phyloP scores from a whole-genome alignment of 2,329 filamentous ascomycete genomes.

The Alternaria angustiovoidea region DNA sequence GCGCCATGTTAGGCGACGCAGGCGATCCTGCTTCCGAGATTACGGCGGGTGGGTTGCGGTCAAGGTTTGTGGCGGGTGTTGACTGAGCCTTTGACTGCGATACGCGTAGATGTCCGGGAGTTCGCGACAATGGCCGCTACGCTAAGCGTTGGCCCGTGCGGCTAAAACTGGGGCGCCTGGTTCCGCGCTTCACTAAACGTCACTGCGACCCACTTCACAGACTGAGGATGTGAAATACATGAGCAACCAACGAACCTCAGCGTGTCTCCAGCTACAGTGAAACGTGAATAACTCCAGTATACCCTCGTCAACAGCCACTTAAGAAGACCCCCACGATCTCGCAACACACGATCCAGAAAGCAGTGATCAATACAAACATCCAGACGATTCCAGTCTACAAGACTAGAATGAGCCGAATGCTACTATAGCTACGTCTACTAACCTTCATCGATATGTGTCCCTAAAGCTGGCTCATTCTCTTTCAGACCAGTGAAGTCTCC shows the following conservation, averaged over 20 bases:
- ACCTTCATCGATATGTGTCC: no score
- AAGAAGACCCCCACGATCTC: not conserved
- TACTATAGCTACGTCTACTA: no score
- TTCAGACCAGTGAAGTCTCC: no score
- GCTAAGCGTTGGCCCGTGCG: slow-evolving; percentile 7
- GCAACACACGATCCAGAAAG: no score
- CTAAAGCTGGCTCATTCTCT: no score
- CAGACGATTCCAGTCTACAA: no score
- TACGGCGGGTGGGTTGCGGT: slow-evolving; percentile 13
- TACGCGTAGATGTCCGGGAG: slow-evolving; percentile 17
- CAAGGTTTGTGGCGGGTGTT: slow-evolving; percentile 6
- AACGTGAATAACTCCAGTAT: rapidly evolving
- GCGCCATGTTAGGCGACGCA: slow-evolving; percentile 41
- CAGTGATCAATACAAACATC: no score
- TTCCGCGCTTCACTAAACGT: slow-evolving; percentile 15
- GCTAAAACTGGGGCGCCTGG: slow-evolving; percentile 1
- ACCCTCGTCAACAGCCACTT: not conserved
- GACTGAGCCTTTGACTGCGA: slow-evolving; percentile 7
- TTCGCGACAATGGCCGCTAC: slow-evolving; percentile 21
- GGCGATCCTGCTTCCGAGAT: slow-evolving; percentile 36
- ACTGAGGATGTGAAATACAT: not conserved
- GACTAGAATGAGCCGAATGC: no score
- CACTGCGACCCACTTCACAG: slow-evolving; percentile 3
- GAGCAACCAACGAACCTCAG: not conserved
- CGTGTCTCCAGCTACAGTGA: not conserved